These are phyloP conservation scores for Stylonectria norvegica DNA, from an alignment of 2,329 filamentous ascomycete species.

Conservation along the genomic window DNA sequence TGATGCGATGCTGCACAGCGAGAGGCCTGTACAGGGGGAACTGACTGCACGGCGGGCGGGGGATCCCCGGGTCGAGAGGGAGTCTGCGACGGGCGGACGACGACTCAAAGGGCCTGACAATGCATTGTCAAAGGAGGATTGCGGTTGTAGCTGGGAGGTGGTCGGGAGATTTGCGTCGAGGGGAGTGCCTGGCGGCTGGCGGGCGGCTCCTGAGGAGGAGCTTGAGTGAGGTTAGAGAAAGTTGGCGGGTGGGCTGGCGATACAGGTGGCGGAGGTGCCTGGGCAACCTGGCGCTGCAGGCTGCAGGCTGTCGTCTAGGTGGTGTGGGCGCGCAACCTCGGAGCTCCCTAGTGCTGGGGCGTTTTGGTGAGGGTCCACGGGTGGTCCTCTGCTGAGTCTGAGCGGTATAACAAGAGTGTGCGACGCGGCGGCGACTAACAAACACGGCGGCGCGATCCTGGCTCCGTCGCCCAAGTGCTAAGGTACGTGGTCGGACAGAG, in stretches of 20 bases:
- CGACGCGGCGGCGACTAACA: neutral
- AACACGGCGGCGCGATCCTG: neutral
- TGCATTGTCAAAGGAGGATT: constrained; percentile 17
- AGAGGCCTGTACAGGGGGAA: constrained; percentile 19
- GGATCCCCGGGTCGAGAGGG: constrained; percentile 25
- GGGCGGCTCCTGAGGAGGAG: no score
- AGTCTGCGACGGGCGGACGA: constrained; percentile 26
- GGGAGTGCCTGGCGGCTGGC: neutral
- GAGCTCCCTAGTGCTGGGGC: no score
- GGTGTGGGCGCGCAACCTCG: no score
- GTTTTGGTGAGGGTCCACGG: no score
- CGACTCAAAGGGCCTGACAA: constrained; percentile 24
- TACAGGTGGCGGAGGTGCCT: neutral
- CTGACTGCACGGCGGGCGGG: constrained; percentile 20
- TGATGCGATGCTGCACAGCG: constrained; percentile 13
- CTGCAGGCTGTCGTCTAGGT: no score
- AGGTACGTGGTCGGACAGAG: neutral
- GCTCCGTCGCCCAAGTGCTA: neutral
- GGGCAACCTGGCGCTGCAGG: neutral
- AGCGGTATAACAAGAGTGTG: no score
- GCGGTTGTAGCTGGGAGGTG: constrained; percentile 8
- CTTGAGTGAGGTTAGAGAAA: no score
- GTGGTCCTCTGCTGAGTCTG: no score
- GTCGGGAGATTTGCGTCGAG: neutral
- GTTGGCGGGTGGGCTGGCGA: neutral